These are phyloP conservation scores for Fusarium miscanthi DNA, from an alignment of 2,329 filamentous ascomycete species.

Conservation along the genomic window DNA sequence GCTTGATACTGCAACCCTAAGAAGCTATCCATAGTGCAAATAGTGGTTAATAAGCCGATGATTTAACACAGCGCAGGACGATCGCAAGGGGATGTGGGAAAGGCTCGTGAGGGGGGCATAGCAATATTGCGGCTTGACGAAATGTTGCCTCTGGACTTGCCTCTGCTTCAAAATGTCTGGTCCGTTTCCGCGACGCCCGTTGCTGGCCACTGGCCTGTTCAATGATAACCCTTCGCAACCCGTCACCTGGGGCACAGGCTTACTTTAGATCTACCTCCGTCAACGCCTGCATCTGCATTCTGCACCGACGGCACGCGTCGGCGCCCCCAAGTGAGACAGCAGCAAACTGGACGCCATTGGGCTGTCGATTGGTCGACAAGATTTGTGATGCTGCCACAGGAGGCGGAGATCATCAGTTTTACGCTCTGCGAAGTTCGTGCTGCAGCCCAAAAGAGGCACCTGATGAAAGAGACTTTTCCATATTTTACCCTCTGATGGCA, in stretches of 20 bases:
- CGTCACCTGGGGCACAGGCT: constrained; percentile 13
- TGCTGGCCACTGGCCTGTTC: constrained; percentile 25
- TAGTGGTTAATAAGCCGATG: not conserved
- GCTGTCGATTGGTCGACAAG: constrained; percentile 27
- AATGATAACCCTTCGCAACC: constrained; percentile 9
- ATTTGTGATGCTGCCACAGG: constrained; percentile 30
- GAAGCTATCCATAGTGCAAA: constrained; percentile 1
- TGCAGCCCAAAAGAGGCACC: constrained; percentile 30
- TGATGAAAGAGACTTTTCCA: constrained; percentile 30
- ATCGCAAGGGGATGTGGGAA: not conserved
- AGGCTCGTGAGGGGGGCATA: not conserved
- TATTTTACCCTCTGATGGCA: not conserved
- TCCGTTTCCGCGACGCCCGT: constrained; percentile 44
- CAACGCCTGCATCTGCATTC: constrained; percentile 6
- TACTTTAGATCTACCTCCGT: constrained; percentile 11
- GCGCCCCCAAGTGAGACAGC: constrained; percentile 26
- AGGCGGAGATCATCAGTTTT: constrained; percentile 41
- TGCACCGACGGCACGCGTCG: not conserved
- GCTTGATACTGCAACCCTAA: not conserved
- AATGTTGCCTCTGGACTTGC: not conserved
- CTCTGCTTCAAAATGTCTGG: constrained; percentile 25
- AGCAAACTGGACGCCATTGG: constrained; percentile 21
- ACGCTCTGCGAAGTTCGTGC: constrained; percentile 27
- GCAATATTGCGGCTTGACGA: constrained; percentile 19
- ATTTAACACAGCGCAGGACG: not conserved